A percentile compares a stretch with the other conserved stretches of the same genome.
Conservation (phyloP, 169 alveolate genomes). For the Plasmodium inui region DNA sequence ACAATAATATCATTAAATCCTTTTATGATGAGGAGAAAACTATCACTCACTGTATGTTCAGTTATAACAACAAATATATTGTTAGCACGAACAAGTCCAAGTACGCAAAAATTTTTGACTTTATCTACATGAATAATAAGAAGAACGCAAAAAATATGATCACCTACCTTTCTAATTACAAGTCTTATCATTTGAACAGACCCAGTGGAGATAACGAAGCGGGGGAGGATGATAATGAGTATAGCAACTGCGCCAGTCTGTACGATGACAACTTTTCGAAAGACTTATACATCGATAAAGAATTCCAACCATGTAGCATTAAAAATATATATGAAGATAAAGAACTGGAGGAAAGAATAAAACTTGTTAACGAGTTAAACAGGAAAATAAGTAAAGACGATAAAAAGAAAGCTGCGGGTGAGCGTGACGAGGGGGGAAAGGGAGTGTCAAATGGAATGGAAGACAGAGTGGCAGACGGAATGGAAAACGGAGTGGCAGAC, state of each 20-base stretch:
- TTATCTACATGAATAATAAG: slow-evolving; percentile 68
- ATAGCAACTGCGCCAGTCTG: neutral
- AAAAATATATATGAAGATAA: slow-evolving; percentile 39
- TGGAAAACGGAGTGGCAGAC: neutral
- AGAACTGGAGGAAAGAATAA: slow-evolving; percentile 39
- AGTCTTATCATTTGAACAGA: slow-evolving; percentile 27
- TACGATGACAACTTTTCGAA: slow-evolving; percentile 33
- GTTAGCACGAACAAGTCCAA: slow-evolving; percentile 65
- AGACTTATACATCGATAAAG: slow-evolving; percentile 33
- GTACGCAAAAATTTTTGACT: slow-evolving; percentile 46
- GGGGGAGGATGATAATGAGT: neutral
- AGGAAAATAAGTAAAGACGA: slow-evolving; percentile 10
- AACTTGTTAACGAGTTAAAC: slow-evolving; percentile 62
- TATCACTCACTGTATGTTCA: slow-evolving; percentile 73
- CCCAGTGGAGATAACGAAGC: neutral
- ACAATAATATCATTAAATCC: slow-evolving; percentile 62
- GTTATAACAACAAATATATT: slow-evolving; percentile 59
- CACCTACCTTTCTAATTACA: slow-evolving; percentile 35
- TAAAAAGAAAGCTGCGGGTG: neutral
- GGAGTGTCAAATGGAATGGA: too few relatives aligned
- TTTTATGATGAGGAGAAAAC: slow-evolving; percentile 70
- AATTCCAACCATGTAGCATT: slow-evolving; percentile 14
- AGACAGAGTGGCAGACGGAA: neutral
- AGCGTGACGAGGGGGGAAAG: neutral
- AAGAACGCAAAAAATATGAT: slow-evolving; percentile 49